phyloP scores from a whole-genome alignment of 805 yeast species.

The Cyberlindnera suaveolens region DNA sequence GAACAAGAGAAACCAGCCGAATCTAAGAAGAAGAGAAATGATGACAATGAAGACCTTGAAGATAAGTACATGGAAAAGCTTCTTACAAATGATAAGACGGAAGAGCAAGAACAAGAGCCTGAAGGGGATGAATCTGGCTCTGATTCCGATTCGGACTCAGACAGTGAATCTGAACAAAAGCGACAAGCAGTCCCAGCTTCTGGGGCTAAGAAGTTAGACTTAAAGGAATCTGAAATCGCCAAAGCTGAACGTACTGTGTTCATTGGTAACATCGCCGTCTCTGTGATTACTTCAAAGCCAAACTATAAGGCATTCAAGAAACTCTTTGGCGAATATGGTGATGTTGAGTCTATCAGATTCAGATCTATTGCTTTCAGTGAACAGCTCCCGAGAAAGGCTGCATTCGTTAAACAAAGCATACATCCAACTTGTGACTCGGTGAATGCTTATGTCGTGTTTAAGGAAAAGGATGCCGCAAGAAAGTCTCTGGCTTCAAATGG shows the following conservation, averaged over 20 bases:
- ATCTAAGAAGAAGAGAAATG: slow-evolving; percentile 13
- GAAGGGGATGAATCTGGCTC: slow-evolving; percentile 3
- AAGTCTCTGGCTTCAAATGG: slow-evolving; percentile 56
- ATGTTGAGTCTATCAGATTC: slow-evolving; percentile 73
- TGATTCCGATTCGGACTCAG: slow-evolving; percentile 20
- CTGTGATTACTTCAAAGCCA: slow-evolving; percentile 58
- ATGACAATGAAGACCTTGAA: slow-evolving; percentile 41
- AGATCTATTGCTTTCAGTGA: slow-evolving; percentile 89
- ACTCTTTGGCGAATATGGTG: slow-evolving; percentile 37
- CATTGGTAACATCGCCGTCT: slow-evolving; percentile 74
- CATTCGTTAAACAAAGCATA: slow-evolving; percentile 73
- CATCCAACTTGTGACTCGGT: slow-evolving; percentile 74
- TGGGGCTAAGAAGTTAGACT: slow-evolving; percentile 38
- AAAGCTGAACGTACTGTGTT: slow-evolving; percentile 83
- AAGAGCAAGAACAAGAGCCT: slow-evolving; percentile 22
- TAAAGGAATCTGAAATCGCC: slow-evolving; percentile 65
- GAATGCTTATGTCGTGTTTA: slow-evolving; percentile 84
- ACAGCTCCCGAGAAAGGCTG: slow-evolving; percentile 85
- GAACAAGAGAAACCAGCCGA: slow-evolving; percentile 22
- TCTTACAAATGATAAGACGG: slow-evolving; percentile 29
- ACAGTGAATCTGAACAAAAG: slow-evolving; percentile 19
- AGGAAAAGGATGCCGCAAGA: slow-evolving; percentile 39
- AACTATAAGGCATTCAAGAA: slow-evolving; percentile 58
- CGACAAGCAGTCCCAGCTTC: slow-evolving; percentile 12
- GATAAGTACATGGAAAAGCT: slow-evolving; percentile 46